Percentiles rank a stretch among this genome's conserved stretches.
Conservation (phyloP, 1,139 yeast genomes). For the Tardiomyces blankii region DNA sequence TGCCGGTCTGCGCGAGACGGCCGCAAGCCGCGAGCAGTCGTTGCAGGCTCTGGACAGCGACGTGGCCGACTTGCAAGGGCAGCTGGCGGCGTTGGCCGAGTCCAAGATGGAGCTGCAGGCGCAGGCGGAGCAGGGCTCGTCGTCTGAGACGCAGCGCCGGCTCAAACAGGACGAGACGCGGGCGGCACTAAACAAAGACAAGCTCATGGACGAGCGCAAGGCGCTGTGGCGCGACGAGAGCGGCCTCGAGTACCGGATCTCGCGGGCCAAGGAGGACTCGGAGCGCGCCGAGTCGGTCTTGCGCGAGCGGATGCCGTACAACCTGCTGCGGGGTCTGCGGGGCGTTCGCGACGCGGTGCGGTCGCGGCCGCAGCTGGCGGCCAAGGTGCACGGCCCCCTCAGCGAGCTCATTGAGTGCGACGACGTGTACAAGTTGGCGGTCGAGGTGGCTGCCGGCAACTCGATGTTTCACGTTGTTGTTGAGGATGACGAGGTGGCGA, state of each 20-base stretch:
- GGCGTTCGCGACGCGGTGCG: conserved; percentile 30
- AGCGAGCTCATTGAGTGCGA: conserved; percentile 72
- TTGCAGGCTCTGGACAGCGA: conserved; percentile 11
- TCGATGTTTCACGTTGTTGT: conserved; percentile 82
- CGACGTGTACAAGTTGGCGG: conserved; percentile 75
- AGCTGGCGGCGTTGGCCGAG: not conserved
- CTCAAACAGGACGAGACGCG: conserved; percentile 3
- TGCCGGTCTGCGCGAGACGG: conserved; percentile 24
- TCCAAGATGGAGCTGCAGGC: not conserved
- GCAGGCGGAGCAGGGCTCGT: not conserved
- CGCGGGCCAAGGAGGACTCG: conserved; percentile 39
- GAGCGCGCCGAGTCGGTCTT: conserved; percentile 47
- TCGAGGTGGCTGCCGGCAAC: conserved; percentile 82
- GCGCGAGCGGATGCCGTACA: conserved; percentile 39
- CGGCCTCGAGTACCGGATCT: conserved; percentile 42
- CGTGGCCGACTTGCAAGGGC: conserved; percentile 13
- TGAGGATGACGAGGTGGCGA: conserved; percentile 76
- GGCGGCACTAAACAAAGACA: conserved; percentile 12
- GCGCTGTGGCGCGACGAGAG: conserved; percentile 74
- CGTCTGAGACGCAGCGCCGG: not conserved
- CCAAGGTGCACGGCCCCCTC: conserved; percentile 59
- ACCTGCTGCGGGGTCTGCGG: not conserved
- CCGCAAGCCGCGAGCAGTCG: conserved; percentile 20
- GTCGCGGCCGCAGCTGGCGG: not conserved
- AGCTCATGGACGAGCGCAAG: conserved; percentile 56